Evolutionary conservation across 2,329 filamentous ascomycete genomes (phyloP).

Genomic region (Xylariaceae sp.): DNA sequence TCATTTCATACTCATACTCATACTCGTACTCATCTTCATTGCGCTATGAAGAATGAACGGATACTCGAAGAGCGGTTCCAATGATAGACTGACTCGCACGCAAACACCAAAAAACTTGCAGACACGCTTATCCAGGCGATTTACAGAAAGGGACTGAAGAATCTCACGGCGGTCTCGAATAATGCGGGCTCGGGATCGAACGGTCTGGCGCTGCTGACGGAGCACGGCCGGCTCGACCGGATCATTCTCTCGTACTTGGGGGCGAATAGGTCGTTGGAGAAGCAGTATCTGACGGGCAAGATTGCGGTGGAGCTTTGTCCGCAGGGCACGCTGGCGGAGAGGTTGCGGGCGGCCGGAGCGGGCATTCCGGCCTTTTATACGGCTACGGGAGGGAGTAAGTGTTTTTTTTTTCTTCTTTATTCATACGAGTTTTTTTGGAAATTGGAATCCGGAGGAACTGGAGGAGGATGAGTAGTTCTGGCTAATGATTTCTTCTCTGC

Average conservation of each 20-base stretch:
- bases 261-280: slow-evolving; percentile 70
- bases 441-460: too few species aligned
- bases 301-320: slow-evolving; percentile 71
- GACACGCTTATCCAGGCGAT: slow-evolving; percentile 70
- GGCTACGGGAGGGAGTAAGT: slow-evolving; percentile 61
- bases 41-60: not conserved
- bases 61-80: not conserved
- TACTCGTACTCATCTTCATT: not conserved
- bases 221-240: slow-evolving; percentile 63
- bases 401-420: not conserved
- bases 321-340: slow-evolving; percentile 68
- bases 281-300: slow-evolving; percentile 67
- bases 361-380: slow-evolving; percentile 80
- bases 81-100: not conserved
- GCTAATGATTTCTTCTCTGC: not conserved
- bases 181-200: slow-evolving; percentile 68
- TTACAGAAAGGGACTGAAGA: slow-evolving; percentile 51
- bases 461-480: not conserved
- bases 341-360: slow-evolving; percentile 65
- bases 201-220: slow-evolving; percentile 62
- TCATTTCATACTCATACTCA: not conserved
- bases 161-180: slow-evolving; percentile 72
- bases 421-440: too few species aligned
- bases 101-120: slow-evolving; percentile 20
- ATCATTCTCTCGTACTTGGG: slow-evolving; percentile 72